Conservation (phyloP, 768 basidiomycete genomes). For the Tulasnella sp. region DNA sequence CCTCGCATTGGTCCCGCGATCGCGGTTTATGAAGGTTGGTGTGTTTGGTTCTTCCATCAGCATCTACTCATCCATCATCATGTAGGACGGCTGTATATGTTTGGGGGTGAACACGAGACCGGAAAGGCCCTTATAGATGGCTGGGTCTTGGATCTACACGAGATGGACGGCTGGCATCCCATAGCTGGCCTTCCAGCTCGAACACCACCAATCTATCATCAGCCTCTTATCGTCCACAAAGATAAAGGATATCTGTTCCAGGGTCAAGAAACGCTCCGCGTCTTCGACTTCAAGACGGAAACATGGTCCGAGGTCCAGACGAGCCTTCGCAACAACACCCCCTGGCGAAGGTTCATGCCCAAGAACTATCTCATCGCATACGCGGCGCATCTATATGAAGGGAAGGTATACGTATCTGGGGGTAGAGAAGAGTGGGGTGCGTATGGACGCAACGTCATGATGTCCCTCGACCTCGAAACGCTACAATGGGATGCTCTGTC, state of each 20-base stretch:
- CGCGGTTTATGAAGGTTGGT: conserved; percentile 20
- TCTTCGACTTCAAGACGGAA: conserved; percentile 30
- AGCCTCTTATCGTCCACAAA: conserved; percentile 21
- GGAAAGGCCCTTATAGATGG: conserved; percentile 12
- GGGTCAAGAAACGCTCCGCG: conserved; percentile 24
- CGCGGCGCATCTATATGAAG: conserved; percentile 19
- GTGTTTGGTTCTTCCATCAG: background rate
- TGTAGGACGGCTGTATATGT: conserved; percentile 12
- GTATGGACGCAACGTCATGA: conserved; percentile 31
- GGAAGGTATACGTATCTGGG: conserved; percentile 32
- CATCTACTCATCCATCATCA: conserved; percentile 15
- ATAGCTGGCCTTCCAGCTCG: background rate
- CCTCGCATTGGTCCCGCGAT: conserved; percentile 21
- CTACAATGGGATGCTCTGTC: conserved; percentile 25
- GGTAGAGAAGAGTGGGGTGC: conserved; percentile 24
- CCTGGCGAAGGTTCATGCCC: conserved; percentile 17
- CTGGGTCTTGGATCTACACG: conserved; percentile 18
- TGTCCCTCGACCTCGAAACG: conserved; percentile 28
- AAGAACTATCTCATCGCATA: conserved; percentile 14
- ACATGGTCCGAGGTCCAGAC: conserved; percentile 26
- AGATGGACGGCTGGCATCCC: background rate
- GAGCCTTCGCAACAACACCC: conserved; percentile 16
- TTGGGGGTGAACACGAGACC: conserved; percentile 19
- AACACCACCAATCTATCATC: background rate
- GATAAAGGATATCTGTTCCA: conserved; percentile 30